phyloP scores from a whole-genome alignment of 768 basidiomycete genomes.

The Boletus sp. region DNA sequence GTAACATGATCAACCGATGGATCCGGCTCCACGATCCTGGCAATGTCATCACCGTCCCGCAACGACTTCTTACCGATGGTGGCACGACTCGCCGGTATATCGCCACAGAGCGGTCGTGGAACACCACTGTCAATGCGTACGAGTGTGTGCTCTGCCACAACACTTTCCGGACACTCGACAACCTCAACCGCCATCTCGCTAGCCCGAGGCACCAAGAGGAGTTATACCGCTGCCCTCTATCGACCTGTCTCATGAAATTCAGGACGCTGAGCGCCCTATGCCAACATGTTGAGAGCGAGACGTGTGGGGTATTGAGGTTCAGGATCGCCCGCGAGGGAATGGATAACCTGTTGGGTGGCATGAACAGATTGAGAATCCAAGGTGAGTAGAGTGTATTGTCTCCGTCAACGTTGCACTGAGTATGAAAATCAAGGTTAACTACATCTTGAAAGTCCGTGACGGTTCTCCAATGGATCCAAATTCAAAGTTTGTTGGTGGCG shows the following conservation, averaged over 20 bases:
- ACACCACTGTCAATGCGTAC: constrained; percentile 34
- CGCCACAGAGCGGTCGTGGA: constrained; percentile 43
- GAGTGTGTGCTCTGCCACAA: constrained; percentile 66
- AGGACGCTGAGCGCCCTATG: constrained; percentile 55
- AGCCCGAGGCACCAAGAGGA: constrained; percentile 58
- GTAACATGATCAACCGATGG: constrained; percentile 34
- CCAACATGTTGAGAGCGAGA: constrained; percentile 65
- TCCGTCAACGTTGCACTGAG: constrained; percentile 1
- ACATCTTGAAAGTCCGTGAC: constrained; percentile 27
- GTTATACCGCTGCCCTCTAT: constrained; percentile 54
- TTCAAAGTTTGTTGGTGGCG: constrained; percentile 17
- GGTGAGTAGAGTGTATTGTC: constrained; percentile 7
- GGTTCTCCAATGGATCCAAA: constrained; percentile 5
- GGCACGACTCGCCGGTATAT: neutral
- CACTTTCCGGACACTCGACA: constrained; percentile 37
- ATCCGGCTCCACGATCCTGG: constrained; percentile 44
- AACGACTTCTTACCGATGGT: constrained; percentile 43
- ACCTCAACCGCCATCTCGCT: constrained; percentile 60
- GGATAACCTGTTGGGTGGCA: constrained; percentile 30
- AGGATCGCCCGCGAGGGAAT: constrained; percentile 39
- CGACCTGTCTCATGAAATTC: constrained; percentile 44
- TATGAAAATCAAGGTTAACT: constrained; percentile 17
- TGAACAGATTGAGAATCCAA: constrained; percentile 14
- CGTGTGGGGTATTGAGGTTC: constrained; percentile 55
- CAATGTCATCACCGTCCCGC: constrained; percentile 55